Evolutionary conservation across 129 eudicot genomes (phyloP).

Genomic region (Artemisia tridentata): DNA sequence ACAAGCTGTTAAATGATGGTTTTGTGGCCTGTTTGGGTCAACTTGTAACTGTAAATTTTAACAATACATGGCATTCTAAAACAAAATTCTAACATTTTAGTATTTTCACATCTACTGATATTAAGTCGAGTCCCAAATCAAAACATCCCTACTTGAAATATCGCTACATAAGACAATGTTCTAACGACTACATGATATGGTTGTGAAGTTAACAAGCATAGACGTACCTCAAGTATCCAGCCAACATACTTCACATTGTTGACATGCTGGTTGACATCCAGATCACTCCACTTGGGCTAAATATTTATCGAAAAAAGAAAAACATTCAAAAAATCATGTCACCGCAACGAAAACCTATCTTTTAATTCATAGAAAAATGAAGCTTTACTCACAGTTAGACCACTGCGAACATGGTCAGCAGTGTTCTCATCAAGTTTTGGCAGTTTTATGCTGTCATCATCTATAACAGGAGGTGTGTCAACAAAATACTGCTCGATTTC

Average conservation of each 20-base stretch:
- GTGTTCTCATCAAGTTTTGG: constrained; percentile 82
- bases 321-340: constrained; percentile 12
- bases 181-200: too few relatives aligned
- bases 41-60: too few relatives aligned
- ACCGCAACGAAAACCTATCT: neutral
- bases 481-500: constrained; percentile 78
- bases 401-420: constrained; percentile 67
- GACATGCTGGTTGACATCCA: constrained; percentile 97
- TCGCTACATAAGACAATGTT: too few relatives aligned
- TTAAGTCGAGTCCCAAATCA: too few relatives aligned
- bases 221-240: constrained; percentile 88
- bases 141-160: too few relatives aligned
- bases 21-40: too few relatives aligned
- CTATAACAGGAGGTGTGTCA: constrained; percentile 81
- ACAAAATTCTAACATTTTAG: too few relatives aligned
- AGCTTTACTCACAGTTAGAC: constrained; percentile 69
- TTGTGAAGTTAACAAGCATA: too few relatives aligned
- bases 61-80: too few relatives aligned
- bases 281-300: constrained; percentile 92
- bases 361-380: constrained; percentile 5
- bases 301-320: constrained; percentile 12
- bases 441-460: constrained; percentile 69
- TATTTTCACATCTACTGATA: too few relatives aligned
- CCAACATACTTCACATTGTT: constrained; percentile 96
- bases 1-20: too few relatives aligned